These are phyloP conservation scores for Pleurotus citrinopileatus DNA, from an alignment of 768 basidiomycete genomes.

Conservation along the genomic window DNA sequence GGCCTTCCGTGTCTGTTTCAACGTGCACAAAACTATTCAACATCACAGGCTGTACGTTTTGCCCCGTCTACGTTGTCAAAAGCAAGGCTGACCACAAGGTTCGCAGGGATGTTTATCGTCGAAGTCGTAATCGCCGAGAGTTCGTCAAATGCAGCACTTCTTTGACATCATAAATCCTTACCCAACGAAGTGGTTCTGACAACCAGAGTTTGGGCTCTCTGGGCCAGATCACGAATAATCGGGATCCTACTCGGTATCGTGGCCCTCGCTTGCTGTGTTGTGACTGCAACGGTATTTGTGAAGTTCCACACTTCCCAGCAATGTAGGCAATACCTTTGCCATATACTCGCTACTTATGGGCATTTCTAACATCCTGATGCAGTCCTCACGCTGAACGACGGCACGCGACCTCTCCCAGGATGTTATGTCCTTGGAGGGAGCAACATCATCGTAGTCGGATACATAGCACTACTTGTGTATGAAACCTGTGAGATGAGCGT, in stretches of 20 bases:
- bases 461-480: not conserved
- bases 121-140: constrained; percentile 1
- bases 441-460: constrained; percentile 3
- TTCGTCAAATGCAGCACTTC: not conserved
- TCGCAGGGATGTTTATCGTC: constrained; percentile 3
- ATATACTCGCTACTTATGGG: too few species aligned
- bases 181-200: not conserved
- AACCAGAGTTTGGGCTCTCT: constrained; percentile 2
- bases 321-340: too few species aligned
- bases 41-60: not conserved
- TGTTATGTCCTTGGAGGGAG: constrained; percentile 3
- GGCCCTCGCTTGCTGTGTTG: not conserved
- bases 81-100: not conserved
- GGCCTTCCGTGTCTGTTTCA: not conserved
- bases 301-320: constrained; percentile 2
- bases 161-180: not conserved
- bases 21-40: not conserved
- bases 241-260: not conserved
- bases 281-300: not conserved
- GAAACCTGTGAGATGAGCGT: not conserved
- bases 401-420: constrained; percentile 4
- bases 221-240: not conserved
- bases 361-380: too few species aligned
- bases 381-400: too few species aligned
- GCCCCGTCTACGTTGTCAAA: not conserved